Conservation (phyloP, 2,329 filamentous ascomycete genomes). For the Triangularia setosa region DNA sequence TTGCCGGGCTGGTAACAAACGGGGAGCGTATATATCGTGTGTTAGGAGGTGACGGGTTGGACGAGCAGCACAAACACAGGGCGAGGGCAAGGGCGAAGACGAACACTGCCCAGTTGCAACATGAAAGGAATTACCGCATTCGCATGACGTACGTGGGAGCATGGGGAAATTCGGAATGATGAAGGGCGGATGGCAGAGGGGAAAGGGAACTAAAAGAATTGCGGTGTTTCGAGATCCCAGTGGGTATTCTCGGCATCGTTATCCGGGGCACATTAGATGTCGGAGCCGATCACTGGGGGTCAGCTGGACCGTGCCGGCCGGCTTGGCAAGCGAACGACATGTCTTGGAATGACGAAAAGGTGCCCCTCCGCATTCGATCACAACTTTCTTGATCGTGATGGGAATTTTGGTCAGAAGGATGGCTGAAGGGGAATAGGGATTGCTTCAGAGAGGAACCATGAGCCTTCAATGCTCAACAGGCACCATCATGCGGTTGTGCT, state of each 20-base stretch:
- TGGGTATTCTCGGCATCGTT: conserved; percentile 1
- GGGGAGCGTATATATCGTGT: background rate
- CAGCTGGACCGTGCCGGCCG: background rate
- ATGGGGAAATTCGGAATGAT: background rate
- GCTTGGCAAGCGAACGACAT: background rate
- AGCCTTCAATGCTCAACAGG: background rate
- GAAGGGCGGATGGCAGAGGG: background rate
- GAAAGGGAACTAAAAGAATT: too few species aligned
- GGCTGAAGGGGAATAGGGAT: background rate
- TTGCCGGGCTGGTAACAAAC: background rate
- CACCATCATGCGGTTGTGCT: background rate
- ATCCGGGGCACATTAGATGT: background rate
- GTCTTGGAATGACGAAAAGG: background rate
- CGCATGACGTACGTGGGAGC: background rate
- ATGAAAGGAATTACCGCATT: background rate
- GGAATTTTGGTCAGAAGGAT: background rate
- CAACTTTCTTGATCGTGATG: background rate
- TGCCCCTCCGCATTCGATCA: background rate
- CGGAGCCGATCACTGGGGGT: background rate
- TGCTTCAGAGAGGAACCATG: background rate
- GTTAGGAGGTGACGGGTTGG: background rate
- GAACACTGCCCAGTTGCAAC: background rate
- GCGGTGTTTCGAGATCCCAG: background rate
- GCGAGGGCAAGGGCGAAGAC: background rate
- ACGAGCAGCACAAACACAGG: background rate